Evolutionary conservation across 768 basidiomycete genomes (phyloP).

Genomic region (Xanthoconium purpureum): DNA sequence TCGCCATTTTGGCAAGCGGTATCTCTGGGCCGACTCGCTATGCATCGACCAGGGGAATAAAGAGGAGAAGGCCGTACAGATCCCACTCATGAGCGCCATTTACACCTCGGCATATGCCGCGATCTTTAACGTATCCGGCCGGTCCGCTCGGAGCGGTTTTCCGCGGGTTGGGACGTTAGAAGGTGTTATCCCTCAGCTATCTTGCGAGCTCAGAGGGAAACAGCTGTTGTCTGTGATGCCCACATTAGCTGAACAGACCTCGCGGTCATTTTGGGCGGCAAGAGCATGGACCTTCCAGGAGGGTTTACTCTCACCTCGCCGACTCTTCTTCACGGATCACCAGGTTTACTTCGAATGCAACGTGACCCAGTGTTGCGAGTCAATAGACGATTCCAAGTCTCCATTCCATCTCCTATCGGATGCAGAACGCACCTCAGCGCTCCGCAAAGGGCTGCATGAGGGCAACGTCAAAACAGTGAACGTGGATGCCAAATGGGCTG

Average conservation of each 20-base stretch:
- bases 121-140: slow-evolving; percentile 9
- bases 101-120: slow-evolving; percentile 14
- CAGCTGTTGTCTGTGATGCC: slow-evolving; percentile 11
- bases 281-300: slow-evolving; percentile 22
- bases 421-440: background rate
- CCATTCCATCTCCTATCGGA: slow-evolving; percentile 12
- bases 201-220: background rate
- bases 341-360: slow-evolving; percentile 12
- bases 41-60: slow-evolving; percentile 14
- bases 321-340: slow-evolving; percentile 18
- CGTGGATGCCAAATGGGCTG: background rate
- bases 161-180: slow-evolving; percentile 10
- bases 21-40: slow-evolving; percentile 19
- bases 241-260: background rate
- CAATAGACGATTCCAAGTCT: slow-evolving; percentile 9
- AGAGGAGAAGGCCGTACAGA: slow-evolving; percentile 9
- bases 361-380: slow-evolving; percentile 11
- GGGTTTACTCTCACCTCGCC: slow-evolving; percentile 14
- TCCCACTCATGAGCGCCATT: slow-evolving; percentile 17
- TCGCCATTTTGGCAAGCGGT: slow-evolving; percentile 12
- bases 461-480: background rate
- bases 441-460: background rate
- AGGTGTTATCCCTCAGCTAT: slow-evolving; percentile 10
- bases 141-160: slow-evolving; percentile 6
- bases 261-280: slow-evolving; percentile 9